phyloP scores from a whole-genome alignment of 1,284 basidiomycete species.

The Leucoagaricus sp. region DNA sequence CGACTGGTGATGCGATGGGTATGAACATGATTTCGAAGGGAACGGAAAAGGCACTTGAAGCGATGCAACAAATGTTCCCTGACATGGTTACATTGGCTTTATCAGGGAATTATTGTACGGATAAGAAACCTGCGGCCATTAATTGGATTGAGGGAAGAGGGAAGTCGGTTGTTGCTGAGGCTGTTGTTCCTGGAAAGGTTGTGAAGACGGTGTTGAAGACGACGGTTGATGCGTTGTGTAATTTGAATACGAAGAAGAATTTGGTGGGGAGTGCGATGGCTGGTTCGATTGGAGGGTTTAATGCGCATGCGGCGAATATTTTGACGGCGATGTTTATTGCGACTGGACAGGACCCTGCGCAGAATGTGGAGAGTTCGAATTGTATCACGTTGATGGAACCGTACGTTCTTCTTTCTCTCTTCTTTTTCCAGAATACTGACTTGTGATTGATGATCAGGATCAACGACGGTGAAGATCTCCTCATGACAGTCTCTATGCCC shows the following conservation, averaged over 20 bases:
- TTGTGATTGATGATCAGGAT: conserved; percentile 45
- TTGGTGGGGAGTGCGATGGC: conserved; percentile 98
- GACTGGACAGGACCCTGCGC: conserved; percentile 98
- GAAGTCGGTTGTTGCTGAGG: conserved; percentile 97
- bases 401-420: conserved; percentile 49
- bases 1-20: conserved; percentile 98
- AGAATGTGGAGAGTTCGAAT: conserved; percentile 98
- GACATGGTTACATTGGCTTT: conserved; percentile 94
- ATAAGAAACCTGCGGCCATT: conserved; percentile 99
- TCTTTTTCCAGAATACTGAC: conserved; percentile 7
- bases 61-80: conserved; percentile 83
- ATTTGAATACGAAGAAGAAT: conserved; percentile 98
- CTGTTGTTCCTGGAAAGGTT: conserved; percentile 85
- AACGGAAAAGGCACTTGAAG: conserved; percentile 90
- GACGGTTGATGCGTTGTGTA: conserved; percentile 88
- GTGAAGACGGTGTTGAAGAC: conserved; percentile 96
- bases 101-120: conserved; percentile 98
- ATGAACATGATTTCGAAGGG: conserved; percentile 99
- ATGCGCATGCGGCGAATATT: conserved; percentile 98
- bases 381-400: conserved; percentile 99
- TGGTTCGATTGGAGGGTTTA: conserved; percentile 95
- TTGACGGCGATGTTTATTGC: conserved; percentile 95
- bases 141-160: conserved; percentile 99
- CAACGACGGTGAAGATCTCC: conserved; percentile 88
- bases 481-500: conserved; percentile 94